Percentiles rank a stretch among this genome's conserved stretches.
These are phyloP conservation scores for Gonapodya sp. DNA, from an alignment of 192 early-diverging fungal species.

Conservation along the genomic window DNA sequence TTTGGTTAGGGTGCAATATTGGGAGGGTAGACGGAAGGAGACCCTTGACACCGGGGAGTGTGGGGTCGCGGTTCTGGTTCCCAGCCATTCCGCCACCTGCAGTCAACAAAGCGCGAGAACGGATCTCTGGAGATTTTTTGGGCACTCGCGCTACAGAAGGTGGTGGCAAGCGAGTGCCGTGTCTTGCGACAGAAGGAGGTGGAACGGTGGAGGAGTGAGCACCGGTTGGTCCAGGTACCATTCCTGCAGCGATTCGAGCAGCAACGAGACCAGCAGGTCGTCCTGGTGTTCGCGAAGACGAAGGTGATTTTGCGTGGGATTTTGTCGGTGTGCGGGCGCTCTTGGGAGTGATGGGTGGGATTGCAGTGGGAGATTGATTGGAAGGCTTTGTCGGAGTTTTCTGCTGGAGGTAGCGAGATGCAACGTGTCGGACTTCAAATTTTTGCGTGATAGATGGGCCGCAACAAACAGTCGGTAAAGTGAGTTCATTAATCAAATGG, in stretches of 20 bases:
- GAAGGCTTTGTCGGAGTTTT: not conserved
- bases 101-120: not conserved
- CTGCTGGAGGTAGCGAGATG: not conserved
- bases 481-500: not conserved
- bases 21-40: not conserved
- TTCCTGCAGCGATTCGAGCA: not conserved
- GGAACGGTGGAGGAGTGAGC: no score
- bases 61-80: not conserved
- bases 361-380: not conserved
- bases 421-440: not conserved
- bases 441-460: no score
- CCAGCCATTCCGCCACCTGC: not conserved
- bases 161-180: not conserved
- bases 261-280: not conserved
- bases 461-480: no score
- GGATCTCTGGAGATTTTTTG: not conserved
- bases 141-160: not conserved
- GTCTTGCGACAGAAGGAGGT: not conserved
- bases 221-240: conserved; percentile 3
- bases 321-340: not conserved
- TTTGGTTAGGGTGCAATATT: not conserved
- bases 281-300: not conserved
- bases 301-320: not conserved
- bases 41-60: not conserved
- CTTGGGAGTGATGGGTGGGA: not conserved